Percentiles rank a stretch among this genome's conserved stretches.
These are phyloP conservation scores for Penicillium parvum DNA, from an alignment of 495 filamentous ascomycete species.

Conservation along the genomic window DNA sequence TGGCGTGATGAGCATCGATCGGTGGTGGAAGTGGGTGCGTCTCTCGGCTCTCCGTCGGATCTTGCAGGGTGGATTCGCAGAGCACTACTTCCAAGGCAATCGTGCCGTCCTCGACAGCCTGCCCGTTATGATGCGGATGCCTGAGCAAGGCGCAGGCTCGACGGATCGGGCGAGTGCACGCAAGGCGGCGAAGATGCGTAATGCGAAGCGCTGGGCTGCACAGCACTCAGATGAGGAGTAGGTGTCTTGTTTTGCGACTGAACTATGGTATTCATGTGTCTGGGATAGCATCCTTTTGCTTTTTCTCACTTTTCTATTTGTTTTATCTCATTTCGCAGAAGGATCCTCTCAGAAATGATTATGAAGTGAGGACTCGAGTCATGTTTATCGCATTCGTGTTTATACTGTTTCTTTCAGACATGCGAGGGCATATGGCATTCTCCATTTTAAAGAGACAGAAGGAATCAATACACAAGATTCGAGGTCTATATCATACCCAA, in stretches of 20 bases:
- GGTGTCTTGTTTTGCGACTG: no score
- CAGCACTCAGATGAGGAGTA: slow-evolving; percentile 26
- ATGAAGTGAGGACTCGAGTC: no score
- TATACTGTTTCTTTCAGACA: background rate
- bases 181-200: slow-evolving; percentile 33
- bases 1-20: slow-evolving; percentile 74
- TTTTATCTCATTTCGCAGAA: no score
- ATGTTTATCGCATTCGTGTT: no score
- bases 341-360: no score
- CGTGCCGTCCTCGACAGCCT: slow-evolving; percentile 73
- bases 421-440: no score
- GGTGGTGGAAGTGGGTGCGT: slow-evolving; percentile 84
- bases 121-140: slow-evolving; percentile 47
- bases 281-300: background rate
- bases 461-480: no score
- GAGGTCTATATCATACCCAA: background rate
- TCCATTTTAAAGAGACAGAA: no score
- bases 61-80: slow-evolving; percentile 73
- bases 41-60: slow-evolving; percentile 71
- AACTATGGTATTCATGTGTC: no score
- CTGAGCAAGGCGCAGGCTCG: slow-evolving; percentile 3
- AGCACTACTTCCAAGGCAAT: slow-evolving; percentile 82
- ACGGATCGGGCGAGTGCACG: slow-evolving; percentile 28
- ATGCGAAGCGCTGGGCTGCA: slow-evolving; percentile 34
- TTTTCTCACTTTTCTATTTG: background rate